These are phyloP conservation scores for Ilyonectria robusta DNA, from an alignment of 2,329 filamentous ascomycete genomes.

Conservation along the genomic window DNA sequence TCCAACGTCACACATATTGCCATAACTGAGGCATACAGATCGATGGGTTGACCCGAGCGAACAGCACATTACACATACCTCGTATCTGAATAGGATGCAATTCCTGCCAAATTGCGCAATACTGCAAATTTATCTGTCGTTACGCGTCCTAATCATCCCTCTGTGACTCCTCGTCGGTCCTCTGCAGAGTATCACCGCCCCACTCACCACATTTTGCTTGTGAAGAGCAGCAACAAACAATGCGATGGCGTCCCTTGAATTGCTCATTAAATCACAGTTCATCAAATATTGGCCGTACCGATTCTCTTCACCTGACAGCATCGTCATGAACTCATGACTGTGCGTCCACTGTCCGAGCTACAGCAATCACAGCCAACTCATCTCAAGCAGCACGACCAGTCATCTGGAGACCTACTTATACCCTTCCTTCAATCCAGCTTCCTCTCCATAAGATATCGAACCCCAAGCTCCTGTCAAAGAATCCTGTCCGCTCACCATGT, in stretches of 20 bases:
- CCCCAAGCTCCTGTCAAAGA: neutral
- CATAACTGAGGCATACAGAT: too few relatives aligned
- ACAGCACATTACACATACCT: too few relatives aligned
- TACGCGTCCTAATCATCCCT: neutral
- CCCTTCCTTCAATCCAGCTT: neutral
- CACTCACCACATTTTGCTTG: neutral
- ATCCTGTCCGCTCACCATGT: too few relatives aligned
- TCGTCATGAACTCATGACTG: neutral
- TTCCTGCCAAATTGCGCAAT: neutral
- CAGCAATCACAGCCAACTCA: neutral
- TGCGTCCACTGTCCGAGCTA: neutral
- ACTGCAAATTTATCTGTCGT: neutral
- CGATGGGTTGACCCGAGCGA: too few relatives aligned
- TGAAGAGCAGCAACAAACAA: neutral
- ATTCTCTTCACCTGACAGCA: neutral
- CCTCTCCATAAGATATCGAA: neutral
- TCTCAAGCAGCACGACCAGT: too few relatives aligned
- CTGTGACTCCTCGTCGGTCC: neutral
- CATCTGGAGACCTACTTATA: neutral
- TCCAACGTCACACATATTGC: neutral
- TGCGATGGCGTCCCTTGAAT: neutral
- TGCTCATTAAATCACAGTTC: neutral
- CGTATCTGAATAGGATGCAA: neutral
- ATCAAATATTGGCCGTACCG: fast-evolving
- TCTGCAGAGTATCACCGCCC: neutral